Evolutionary conservation across 2,329 filamentous ascomycete genomes (phyloP).

Genomic region (Cadophora gregata): DNA sequence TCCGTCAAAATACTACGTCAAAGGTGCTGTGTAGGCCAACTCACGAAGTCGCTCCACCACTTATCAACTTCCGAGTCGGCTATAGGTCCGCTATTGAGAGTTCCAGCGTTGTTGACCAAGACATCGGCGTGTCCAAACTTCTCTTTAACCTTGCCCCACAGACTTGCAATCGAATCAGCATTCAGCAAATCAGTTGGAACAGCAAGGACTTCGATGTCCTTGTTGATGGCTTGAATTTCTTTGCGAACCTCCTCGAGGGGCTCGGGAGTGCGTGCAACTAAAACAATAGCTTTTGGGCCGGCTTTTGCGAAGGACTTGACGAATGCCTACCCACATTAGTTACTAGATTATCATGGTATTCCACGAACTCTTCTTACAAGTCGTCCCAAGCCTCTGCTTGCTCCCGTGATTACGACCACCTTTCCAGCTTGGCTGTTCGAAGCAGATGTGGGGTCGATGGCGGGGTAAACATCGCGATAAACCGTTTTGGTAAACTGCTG

Average conservation of each 20-base stretch:
- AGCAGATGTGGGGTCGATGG: slow-evolving; percentile 44
- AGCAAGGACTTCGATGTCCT: slow-evolving; percentile 42
- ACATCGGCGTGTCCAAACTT: slow-evolving; percentile 58
- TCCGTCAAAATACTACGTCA: background rate
- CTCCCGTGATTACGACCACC: slow-evolving; percentile 47
- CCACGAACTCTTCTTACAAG: background rate
- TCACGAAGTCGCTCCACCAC: slow-evolving; percentile 36
- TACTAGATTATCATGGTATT: background rate
- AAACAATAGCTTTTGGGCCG: slow-evolving; percentile 45
- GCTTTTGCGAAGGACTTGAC: slow-evolving; percentile 42
- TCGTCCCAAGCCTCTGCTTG: slow-evolving; percentile 47
- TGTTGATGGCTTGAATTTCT: slow-evolving; percentile 42
- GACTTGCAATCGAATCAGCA: slow-evolving; percentile 24
- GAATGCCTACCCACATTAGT: slow-evolving; percentile 16
- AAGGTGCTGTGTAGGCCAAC: background rate
- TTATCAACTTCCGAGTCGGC: slow-evolving; percentile 15
- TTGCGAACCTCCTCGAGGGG: slow-evolving; percentile 41
- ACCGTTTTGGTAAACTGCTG: slow-evolving; percentile 44
- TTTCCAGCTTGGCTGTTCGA: slow-evolving; percentile 44
- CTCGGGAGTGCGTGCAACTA: slow-evolving; percentile 42
- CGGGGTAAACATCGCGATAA: slow-evolving; percentile 48
- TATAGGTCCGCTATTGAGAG: slow-evolving; percentile 10
- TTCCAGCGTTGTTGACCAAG: slow-evolving; percentile 45
- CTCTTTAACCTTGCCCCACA: slow-evolving; percentile 33
- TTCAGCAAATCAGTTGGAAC: slow-evolving; percentile 43